These are phyloP conservation scores for Termitomyces sp. DNA, from an alignment of 768 basidiomycete genomes.

Conservation along the genomic window DNA sequence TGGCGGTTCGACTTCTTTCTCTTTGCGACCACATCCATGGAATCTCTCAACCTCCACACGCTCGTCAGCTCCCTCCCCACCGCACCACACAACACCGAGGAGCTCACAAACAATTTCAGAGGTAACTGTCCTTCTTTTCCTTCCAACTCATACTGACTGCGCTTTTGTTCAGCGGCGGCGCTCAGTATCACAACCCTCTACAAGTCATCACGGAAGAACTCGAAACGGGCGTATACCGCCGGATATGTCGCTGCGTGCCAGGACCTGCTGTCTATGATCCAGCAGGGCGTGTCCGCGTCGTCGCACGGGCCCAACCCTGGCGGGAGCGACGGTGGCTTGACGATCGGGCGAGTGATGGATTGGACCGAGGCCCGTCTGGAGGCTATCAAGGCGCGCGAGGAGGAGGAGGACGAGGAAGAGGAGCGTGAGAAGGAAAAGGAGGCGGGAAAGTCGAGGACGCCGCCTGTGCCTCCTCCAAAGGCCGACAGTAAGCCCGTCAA, in stretches of 20 bases:
- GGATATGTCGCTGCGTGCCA: constrained; percentile 78
- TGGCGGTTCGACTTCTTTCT: constrained; percentile 4
- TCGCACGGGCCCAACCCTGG: constrained; percentile 41
- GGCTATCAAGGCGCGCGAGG: constrained; percentile 65
- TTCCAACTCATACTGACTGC: constrained; percentile 14
- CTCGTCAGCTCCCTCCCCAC: constrained; percentile 71
- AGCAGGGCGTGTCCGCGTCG: constrained; percentile 62
- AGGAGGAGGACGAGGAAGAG: constrained; percentile 81
- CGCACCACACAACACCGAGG: constrained; percentile 74
- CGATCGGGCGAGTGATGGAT: constrained; percentile 76
- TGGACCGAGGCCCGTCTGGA: constrained; percentile 81
- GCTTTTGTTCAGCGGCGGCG: constrained; percentile 55
- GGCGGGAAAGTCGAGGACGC: constrained; percentile 20
- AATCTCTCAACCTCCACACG: constrained; percentile 74
- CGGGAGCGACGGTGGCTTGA: constrained; percentile 56
- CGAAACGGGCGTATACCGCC: constrained; percentile 75
- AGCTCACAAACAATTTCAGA: constrained; percentile 77
- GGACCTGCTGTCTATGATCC: constrained; percentile 76
- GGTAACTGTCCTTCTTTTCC: constrained; percentile 31
- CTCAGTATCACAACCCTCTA: constrained; percentile 82
- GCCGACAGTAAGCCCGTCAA: constrained; percentile 12
- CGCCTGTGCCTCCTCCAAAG: constrained; percentile 15
- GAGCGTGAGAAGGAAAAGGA: constrained; percentile 56
- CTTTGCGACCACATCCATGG: constrained; percentile 48
- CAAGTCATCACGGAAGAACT: constrained; percentile 69